Evolutionary conservation across 148 eudicot species (phyloP).

Genomic region (Heliamphora exappendiculata): DNA sequence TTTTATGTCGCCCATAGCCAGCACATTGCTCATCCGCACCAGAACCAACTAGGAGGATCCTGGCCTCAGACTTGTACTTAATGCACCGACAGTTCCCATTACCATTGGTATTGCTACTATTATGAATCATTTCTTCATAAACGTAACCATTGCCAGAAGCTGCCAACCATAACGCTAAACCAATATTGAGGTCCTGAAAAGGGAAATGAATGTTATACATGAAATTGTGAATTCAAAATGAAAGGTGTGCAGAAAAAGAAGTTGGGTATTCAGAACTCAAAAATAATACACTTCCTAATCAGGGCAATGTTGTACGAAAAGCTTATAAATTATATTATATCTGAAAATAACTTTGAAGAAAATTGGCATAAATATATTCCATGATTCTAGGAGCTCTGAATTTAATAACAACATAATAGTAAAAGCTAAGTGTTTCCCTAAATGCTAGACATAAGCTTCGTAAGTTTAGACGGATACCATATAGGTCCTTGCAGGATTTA

Average conservation of each 20-base stretch:
- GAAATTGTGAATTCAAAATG: not conserved
- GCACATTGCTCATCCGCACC: constrained; percentile 99
- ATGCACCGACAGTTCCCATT: constrained; percentile 23
- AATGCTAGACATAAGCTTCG: not conserved
- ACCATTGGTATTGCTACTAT: constrained; percentile 11
- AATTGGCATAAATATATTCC: not conserved
- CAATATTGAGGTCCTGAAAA: constrained; percentile 88
- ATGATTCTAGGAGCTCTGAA: not conserved
- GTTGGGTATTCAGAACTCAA: not conserved
- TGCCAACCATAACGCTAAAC: constrained; percentile 91
- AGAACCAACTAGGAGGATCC: constrained; percentile 85
- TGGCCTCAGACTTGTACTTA: constrained; percentile 66
- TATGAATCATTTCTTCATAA: constrained; percentile 32
- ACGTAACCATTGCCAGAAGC: constrained; percentile 85
- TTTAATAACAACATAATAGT: not conserved
- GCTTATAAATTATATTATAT: not conserved
- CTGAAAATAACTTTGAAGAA: not conserved
- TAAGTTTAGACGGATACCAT: constrained; percentile 47
- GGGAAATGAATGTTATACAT: not conserved
- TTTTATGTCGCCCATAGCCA: constrained; percentile 89
- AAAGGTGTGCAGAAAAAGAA: not conserved
- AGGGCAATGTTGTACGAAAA: not conserved
- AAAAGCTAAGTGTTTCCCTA: not conserved
- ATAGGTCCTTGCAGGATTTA: constrained; percentile 79
- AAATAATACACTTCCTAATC: not conserved